Evolutionary conservation across 805 yeast genomes (phyloP).

Genomic region (Metahyphopichia silvanorum): DNA sequence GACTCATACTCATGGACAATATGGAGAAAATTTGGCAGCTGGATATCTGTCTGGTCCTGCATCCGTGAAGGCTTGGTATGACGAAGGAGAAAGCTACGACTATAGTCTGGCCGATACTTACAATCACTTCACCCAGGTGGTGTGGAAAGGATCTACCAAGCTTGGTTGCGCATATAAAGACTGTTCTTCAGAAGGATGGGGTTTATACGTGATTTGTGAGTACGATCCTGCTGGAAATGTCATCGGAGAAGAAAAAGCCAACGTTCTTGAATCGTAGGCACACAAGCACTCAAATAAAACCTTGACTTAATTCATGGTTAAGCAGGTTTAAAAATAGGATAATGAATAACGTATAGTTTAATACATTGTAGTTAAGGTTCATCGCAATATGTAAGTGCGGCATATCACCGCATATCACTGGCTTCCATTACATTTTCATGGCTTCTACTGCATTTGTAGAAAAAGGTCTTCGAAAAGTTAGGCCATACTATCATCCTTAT

Average conservation of each 20-base stretch:
- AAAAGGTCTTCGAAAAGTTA: constrained; percentile 32
- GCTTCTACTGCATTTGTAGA: constrained; percentile 11
- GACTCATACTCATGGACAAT: constrained; percentile 34
- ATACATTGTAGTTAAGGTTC: too few relatives aligned
- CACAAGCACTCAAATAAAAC: not conserved
- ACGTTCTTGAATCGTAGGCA: too few relatives aligned
- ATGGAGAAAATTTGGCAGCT: constrained; percentile 37
- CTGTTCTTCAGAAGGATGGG: constrained; percentile 29
- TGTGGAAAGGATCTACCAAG: constrained; percentile 26
- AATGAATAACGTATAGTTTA: too few relatives aligned
- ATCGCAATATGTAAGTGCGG: too few relatives aligned
- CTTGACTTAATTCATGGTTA: not conserved
- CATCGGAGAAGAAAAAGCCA: constrained; percentile 22
- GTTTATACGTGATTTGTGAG: constrained; percentile 28
- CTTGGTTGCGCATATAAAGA: constrained; percentile 32
- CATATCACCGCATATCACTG: not conserved
- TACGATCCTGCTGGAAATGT: constrained; percentile 36
- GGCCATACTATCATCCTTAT: constrained; percentile 29
- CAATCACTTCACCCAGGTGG: constrained; percentile 30
- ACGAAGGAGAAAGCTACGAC: constrained; percentile 25
- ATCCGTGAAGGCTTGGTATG: constrained; percentile 35
- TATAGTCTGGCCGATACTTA: constrained; percentile 22
- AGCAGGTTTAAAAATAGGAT: not conserved
- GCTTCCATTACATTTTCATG: not conserved
- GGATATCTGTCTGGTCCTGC: constrained; percentile 26